phyloP scores from a whole-genome alignment of 768 basidiomycete genomes.

The Omphalotus guepiniiformis region DNA sequence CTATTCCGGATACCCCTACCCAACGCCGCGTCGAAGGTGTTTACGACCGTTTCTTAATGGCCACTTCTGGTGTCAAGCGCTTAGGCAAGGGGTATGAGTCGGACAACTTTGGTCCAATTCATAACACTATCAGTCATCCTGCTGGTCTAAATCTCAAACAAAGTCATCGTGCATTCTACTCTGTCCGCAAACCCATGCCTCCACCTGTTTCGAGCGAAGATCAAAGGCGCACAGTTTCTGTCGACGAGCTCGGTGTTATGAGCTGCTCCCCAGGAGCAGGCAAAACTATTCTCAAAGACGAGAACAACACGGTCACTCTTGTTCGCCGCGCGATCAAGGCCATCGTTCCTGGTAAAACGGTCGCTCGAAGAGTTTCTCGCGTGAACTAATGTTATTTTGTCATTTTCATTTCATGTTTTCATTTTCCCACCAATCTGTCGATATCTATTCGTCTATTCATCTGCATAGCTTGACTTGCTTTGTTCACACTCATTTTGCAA shows the following conservation, averaged over 20 bases:
- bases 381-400: slow-evolving; percentile 13
- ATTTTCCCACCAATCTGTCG: slow-evolving; percentile 5
- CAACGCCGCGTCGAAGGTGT: slow-evolving; percentile 64
- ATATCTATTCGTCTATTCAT: too few species aligned
- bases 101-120: slow-evolving; percentile 45
- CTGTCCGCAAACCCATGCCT: slow-evolving; percentile 55
- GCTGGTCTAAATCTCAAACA: slow-evolving; percentile 25
- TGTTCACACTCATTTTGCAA: too few species aligned
- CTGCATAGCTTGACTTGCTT: too few species aligned
- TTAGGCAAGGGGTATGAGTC: slow-evolving; percentile 81
- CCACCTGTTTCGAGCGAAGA: slow-evolving; percentile 67
- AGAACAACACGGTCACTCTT: slow-evolving; percentile 47
- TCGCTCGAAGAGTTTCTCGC: slow-evolving; percentile 47
- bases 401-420: neutral
- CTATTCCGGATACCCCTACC: slow-evolving; percentile 49
- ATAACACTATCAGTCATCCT: slow-evolving; percentile 25
- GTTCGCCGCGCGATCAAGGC: slow-evolving; percentile 74
- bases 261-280: slow-evolving; percentile 29
- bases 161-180: slow-evolving; percentile 41
- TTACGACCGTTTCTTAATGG: slow-evolving; percentile 82
- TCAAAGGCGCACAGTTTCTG: slow-evolving; percentile 40
- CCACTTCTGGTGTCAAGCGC: slow-evolving; percentile 75
- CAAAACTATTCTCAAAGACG: slow-evolving; percentile 35
- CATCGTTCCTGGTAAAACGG: slow-evolving; percentile 62
- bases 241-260: slow-evolving; percentile 66